These are phyloP conservation scores for Metarhizium robertsii DNA, from an alignment of 2,329 filamentous ascomycete genomes.

Conservation along the genomic window DNA sequence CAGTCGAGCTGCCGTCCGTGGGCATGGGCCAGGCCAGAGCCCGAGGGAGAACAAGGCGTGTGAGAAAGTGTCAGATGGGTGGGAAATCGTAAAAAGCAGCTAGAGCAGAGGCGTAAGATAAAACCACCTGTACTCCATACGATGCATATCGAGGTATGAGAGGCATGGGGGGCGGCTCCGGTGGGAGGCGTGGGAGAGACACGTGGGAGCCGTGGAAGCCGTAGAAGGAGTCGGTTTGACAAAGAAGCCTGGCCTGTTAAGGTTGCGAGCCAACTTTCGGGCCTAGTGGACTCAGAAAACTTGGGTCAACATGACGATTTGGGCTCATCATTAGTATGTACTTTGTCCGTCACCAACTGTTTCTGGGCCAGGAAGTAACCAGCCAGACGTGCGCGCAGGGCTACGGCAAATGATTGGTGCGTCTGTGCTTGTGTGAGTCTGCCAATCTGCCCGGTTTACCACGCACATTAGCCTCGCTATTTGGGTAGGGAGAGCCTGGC, in stretches of 20 bases:
- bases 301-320: neutral
- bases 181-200: neutral
- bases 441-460: too few species aligned
- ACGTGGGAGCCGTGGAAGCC: neutral
- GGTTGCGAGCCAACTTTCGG: neutral
- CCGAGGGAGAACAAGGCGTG: slow-evolving; percentile 6
- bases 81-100: neutral
- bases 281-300: neutral
- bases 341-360: neutral
- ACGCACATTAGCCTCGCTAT: neutral
- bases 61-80: slow-evolving; percentile 4
- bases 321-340: neutral
- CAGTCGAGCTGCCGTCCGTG: slow-evolving; percentile 2
- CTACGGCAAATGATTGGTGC: neutral
- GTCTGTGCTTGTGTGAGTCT: neutral
- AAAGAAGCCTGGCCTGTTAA: neutral
- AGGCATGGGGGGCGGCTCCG: neutral
- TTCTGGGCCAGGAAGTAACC: neutral
- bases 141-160: neutral
- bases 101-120: neutral
- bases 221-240: neutral
- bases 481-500: neutral
- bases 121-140: neutral
- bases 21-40: neutral
- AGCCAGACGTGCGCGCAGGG: neutral